These are phyloP conservation scores for Phallus indusiatus DNA, from an alignment of 768 basidiomycete genomes.

Conservation along the genomic window DNA sequence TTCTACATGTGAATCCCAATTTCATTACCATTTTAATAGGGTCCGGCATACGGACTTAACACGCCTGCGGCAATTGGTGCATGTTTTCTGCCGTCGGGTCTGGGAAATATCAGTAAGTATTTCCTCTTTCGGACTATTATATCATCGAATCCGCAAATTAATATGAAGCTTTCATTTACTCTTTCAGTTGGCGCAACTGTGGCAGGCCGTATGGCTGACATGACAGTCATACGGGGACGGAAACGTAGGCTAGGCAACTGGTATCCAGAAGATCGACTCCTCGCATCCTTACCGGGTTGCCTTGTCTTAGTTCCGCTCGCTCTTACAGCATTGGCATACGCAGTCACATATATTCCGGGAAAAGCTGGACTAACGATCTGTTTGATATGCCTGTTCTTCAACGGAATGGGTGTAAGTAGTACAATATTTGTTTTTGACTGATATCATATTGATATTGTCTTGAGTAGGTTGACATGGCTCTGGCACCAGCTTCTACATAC, in stretches of 20 bases:
- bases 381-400: slow-evolving; percentile 49
- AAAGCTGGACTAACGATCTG: slow-evolving; percentile 39
- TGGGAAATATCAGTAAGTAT: slow-evolving; percentile 4
- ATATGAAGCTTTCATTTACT: not conserved
- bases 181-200: slow-evolving; percentile 48
- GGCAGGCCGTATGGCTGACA: slow-evolving; percentile 51
- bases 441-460: not conserved
- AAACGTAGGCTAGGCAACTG: slow-evolving; percentile 42
- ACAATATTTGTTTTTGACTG: not conserved
- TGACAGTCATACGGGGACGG: slow-evolving; percentile 37
- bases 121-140: not conserved
- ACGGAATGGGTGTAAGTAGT: slow-evolving; percentile 53
- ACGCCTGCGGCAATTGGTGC: slow-evolving; percentile 3
- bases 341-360: slow-evolving; percentile 42
- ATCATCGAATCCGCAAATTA: not conserved
- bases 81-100: slow-evolving; percentile 2
- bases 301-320: slow-evolving; percentile 45
- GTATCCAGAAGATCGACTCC: slow-evolving; percentile 63
- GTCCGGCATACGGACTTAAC: not conserved
- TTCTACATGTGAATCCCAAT: not conserved
- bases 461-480: slow-evolving; percentile 43
- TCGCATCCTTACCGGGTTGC: slow-evolving; percentile 38
- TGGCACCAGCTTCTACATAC: slow-evolving; percentile 48
- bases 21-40: not conserved
- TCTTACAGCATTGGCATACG: slow-evolving; percentile 36